phyloP scores from a whole-genome alignment of 176 grass and related monocot species.

The Typha latifolia region DNA sequence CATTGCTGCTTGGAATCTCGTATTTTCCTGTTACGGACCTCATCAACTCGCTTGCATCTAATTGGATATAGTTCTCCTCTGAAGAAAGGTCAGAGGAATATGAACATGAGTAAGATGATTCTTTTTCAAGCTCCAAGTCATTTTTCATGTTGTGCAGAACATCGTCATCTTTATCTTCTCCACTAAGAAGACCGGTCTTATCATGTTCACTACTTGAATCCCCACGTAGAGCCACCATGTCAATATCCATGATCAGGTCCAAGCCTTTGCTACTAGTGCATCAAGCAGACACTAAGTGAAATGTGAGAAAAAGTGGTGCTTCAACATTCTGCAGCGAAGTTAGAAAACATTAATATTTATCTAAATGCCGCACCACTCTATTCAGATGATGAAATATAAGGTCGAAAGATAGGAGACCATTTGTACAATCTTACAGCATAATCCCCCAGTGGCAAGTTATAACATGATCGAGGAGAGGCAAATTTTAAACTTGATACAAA shows the following conservation, averaged over 20 bases:
- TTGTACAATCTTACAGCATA: no score
- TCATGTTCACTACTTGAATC: background rate
- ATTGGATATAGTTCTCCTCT: constrained; percentile 12
- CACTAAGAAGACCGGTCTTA: background rate
- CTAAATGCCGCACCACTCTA: no score
- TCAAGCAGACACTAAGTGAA: no score
- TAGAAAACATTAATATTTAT: no score
- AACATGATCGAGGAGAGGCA: no score
- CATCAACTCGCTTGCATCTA: constrained; percentile 20
- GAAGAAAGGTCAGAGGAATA: constrained; percentile 2
- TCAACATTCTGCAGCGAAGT: no score
- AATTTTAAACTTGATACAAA: no score
- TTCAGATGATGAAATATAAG: no score
- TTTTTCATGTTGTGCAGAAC: constrained; percentile 5
- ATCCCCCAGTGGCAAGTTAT: no score
- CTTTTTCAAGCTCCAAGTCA: background rate
- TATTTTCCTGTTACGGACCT: background rate
- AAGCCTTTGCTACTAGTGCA: no score
- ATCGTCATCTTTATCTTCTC: background rate
- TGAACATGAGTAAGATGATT: constrained; percentile 15
- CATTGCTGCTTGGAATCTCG: background rate
- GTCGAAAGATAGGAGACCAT: no score
- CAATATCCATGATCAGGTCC: background rate
- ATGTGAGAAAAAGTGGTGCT: no score
- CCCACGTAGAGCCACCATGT: background rate